A percentile compares a stretch with the other conserved stretches of the same genome.
phyloP scores from a whole-genome alignment of 2,329 filamentous ascomycete species.

The Colletotrichum somersetense region DNA sequence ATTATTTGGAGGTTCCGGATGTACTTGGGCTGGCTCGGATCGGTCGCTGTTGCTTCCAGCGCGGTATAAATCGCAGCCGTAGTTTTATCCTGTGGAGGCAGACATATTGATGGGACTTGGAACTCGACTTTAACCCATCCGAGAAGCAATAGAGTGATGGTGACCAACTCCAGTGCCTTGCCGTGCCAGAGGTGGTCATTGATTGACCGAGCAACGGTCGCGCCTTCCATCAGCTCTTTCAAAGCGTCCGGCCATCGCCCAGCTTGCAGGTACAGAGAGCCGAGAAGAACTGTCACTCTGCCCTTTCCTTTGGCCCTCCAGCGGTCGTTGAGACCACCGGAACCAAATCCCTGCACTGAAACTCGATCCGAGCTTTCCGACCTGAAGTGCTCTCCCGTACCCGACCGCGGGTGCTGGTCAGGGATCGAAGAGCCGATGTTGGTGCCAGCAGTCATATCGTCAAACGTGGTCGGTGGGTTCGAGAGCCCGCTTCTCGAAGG shows the following conservation, averaged over 20 bases:
- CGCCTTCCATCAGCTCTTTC: slow-evolving; percentile 84
- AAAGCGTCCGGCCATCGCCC: slow-evolving; percentile 92
- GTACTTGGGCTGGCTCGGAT: slow-evolving; percentile 63
- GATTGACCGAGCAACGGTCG: slow-evolving; percentile 78
- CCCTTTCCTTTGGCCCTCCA: slow-evolving; percentile 85
- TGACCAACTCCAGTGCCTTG: slow-evolving; percentile 90
- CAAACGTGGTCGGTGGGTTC: slow-evolving; percentile 62
- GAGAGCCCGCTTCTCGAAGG: slow-evolving; percentile 63
- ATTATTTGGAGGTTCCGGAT: slow-evolving; percentile 68
- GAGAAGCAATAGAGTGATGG: slow-evolving; percentile 85
- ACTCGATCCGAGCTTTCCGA: slow-evolving; percentile 68
- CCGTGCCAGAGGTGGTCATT: slow-evolving; percentile 98
- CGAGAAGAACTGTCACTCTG: slow-evolving; percentile 82
- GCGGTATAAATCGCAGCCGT: slow-evolving; percentile 41
- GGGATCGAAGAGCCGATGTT: slow-evolving; percentile 55
- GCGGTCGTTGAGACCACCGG: slow-evolving; percentile 79
- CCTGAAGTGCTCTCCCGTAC: slow-evolving; percentile 59
- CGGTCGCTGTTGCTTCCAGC: slow-evolving; percentile 48
- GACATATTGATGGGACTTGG: slow-evolving; percentile 73
- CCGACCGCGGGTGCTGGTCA: slow-evolving; percentile 56
- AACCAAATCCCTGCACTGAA: slow-evolving; percentile 78
- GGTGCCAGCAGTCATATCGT: slow-evolving; percentile 57
- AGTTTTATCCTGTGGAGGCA: slow-evolving; percentile 63
- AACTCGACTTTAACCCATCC: slow-evolving; percentile 90
- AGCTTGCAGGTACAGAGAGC: slow-evolving; percentile 87